Evolutionary conservation across 2,329 filamentous ascomycete species (phyloP).

Genomic region (Fusarium hainanense): DNA sequence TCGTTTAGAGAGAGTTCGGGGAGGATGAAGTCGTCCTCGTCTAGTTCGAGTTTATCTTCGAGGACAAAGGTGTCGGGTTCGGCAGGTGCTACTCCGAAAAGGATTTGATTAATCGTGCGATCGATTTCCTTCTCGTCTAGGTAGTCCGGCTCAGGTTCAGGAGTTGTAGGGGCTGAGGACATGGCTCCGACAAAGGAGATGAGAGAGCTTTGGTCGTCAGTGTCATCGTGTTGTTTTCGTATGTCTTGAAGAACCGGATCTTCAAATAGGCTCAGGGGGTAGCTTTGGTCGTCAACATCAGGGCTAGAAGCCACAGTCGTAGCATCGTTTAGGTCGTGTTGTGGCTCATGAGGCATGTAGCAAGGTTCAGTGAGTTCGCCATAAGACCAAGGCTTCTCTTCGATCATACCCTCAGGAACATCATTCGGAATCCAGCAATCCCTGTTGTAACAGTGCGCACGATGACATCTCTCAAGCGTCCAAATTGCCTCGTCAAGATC

Average conservation of each 20-base stretch:
- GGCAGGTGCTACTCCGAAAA: background rate
- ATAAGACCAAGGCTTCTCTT: slow-evolving; percentile 21
- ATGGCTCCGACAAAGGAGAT: background rate
- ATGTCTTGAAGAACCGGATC: background rate
- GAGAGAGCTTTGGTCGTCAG: background rate
- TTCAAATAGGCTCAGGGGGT: background rate
- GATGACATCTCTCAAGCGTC: slow-evolving; percentile 29
- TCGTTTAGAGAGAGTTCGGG: background rate
- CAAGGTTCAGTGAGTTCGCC: slow-evolving; percentile 8
- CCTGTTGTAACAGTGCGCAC: slow-evolving; percentile 8
- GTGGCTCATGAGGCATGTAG: background rate
- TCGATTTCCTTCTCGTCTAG: background rate
- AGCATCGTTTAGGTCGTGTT: background rate
- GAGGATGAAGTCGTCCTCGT: background rate
- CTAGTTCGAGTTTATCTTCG: background rate
- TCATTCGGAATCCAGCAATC: slow-evolving; percentile 40
- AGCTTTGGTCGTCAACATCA: background rate
- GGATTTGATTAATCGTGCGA: background rate
- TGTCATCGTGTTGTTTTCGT: background rate
- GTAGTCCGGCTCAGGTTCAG: background rate
- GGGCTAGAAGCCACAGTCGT: background rate
- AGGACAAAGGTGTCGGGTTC: background rate
- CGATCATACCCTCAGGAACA: background rate
- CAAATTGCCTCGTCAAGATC: slow-evolving; percentile 7
- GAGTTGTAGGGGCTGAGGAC: background rate